Evolutionary conservation across 805 yeast genomes (phyloP).

Genomic region (Candida oleophila): DNA sequence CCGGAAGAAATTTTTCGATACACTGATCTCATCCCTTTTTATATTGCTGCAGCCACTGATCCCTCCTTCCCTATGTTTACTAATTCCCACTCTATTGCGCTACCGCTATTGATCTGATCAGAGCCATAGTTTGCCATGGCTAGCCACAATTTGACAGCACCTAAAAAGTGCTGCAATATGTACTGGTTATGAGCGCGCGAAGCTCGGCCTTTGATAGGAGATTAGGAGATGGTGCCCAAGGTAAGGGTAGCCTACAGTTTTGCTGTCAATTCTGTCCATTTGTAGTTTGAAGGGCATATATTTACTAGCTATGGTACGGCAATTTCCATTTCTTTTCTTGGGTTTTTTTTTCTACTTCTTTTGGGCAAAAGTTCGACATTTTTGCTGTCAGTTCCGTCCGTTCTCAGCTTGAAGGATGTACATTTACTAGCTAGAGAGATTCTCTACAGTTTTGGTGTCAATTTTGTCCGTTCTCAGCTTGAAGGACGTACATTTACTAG

Average conservation of each 20-base stretch:
- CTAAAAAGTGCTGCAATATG: background rate
- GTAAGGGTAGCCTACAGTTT: no score
- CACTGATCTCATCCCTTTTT: background rate
- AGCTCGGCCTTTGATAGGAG: no score
- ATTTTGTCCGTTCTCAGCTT: no score
- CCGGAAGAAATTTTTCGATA: background rate
- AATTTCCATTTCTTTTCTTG: no score
- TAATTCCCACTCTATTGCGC: background rate
- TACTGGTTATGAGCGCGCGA: background rate
- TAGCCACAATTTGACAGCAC: background rate
- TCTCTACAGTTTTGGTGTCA: background rate
- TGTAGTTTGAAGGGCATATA: no score
- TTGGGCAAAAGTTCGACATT: no score
- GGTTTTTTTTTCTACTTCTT: no score
- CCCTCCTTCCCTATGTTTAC: background rate
- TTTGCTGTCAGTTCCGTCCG: no score
- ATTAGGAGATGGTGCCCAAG: no score
- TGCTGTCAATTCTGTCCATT: no score
- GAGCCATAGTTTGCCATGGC: background rate
- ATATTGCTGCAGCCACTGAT: background rate
- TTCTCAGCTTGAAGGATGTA: no score
- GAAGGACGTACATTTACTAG: background rate
- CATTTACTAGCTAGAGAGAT: background rate
- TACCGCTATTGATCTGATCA: background rate
- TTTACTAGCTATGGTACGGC: no score